Evolutionary conservation across 306 rosid species (phyloP), one percentile per base, ranked within the genome.

Genomic region (Hippophae tibetana): DNA sequence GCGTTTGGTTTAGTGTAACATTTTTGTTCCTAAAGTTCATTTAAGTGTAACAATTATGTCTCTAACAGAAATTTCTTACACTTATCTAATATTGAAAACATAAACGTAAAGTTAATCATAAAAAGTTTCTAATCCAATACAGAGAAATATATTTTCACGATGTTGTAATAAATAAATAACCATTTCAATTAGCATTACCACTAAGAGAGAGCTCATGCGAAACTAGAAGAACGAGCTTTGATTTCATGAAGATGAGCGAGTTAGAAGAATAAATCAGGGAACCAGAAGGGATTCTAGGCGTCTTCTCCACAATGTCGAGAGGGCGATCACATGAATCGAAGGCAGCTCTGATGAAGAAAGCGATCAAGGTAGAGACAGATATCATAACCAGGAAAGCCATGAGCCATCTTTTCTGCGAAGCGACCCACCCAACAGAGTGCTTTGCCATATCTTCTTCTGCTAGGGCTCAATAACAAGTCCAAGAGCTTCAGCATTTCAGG

Each of bases 161-260:
- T 18, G 23, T 18, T 18, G 23, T 18, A 18, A 18, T 18, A 18
- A 10, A 49, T 27, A 38, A 42, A 41, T 14, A 31, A 11, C 42
- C 47, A 69, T 10, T 5, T 0, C 13, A 12, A 10, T 11, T 3
- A 54, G 53, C 49, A 42, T 11, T 71, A 84, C 96, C 96, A 40
- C 95, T 85, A 42, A 89, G 90, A 55, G 96, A 83, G 1, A 89
- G 83, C 76, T 89, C 90, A 52, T 89, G 96, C 3, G 95, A 89
- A 51, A 89, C 96, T 80, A 89, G 66, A n/a, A 85, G 85, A 40
- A 89, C 95, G 40, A 81, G 85, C 79, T 85, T 89, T 6, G 96
- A 83, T 74, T 83, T 89, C 94, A 89, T 85, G 76, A 83, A 89
- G 57, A 65, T 57, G 1, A 89, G 76, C 8, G 86, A 89, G 69